Conservation (phyloP, 306 rosid species). For the Quercus robur region DNA sequence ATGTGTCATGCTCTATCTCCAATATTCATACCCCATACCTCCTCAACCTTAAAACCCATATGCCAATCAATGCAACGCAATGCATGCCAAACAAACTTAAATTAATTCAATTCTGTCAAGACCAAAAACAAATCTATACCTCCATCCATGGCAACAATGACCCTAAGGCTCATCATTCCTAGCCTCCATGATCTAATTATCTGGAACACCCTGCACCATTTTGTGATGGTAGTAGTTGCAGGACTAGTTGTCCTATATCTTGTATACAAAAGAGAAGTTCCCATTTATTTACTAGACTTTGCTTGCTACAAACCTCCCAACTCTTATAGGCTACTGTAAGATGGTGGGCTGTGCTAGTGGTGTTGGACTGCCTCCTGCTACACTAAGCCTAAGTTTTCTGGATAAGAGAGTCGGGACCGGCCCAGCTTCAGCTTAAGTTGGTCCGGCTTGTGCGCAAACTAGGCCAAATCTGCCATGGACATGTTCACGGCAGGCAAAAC, state of each 20-base stretch:
- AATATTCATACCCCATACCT: neutral
- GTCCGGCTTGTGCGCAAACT: too few relatives aligned
- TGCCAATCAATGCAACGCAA: neutral
- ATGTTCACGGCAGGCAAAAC: too few relatives aligned
- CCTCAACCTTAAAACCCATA: conserved; percentile 10
- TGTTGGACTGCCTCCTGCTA: too few relatives aligned
- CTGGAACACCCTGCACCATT: conserved; percentile 8
- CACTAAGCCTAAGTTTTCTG: too few relatives aligned
- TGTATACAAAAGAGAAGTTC: conserved; percentile 27
- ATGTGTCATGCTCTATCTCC: conserved; percentile 15
- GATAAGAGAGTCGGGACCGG: too few relatives aligned
- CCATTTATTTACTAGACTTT: conserved; percentile 41
- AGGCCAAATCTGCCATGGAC: too few relatives aligned
- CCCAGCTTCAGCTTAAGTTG: too few relatives aligned
- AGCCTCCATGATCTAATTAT: neutral
- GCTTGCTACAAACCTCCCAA: conserved; percentile 40
- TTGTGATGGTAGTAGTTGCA: conserved; percentile 16
- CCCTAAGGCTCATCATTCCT: neutral
- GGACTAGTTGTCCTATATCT: conserved; percentile 19
- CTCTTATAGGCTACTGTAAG: conserved; percentile 13
- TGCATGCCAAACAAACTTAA: conserved; percentile 6
- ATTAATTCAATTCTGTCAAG: neutral
- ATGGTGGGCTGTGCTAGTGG: too few relatives aligned
- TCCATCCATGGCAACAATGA: conserved; percentile 14
- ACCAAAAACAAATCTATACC: conserved; percentile 10